A percentile compares a stretch with the other conserved stretches of the same genome.
Evolutionary conservation across 2,329 filamentous ascomycete species (phyloP).

Genomic region (Ophiostoma fasciatum): DNA sequence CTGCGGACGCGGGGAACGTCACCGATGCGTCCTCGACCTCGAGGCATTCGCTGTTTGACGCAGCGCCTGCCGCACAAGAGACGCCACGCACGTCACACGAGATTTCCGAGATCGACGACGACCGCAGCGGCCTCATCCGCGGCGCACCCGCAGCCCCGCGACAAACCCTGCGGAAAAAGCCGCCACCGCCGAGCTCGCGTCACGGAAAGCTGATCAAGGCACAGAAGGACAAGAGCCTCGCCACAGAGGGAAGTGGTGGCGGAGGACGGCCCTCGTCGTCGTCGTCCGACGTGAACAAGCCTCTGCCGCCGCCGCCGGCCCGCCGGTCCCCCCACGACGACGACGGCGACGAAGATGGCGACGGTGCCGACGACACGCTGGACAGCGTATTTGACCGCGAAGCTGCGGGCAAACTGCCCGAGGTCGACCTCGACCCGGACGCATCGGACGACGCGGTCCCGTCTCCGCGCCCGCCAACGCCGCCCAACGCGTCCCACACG

Average conservation of each 20-base stretch:
- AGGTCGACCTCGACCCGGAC: slow-evolving; percentile 19
- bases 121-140: slow-evolving; percentile 22
- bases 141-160: slow-evolving; percentile 1
- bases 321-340: slow-evolving; percentile 31
- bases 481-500: slow-evolving; percentile 21
- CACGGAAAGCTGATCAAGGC: slow-evolving; percentile 60
- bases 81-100: slow-evolving; percentile 46
- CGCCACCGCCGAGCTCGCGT: slow-evolving; percentile 59
- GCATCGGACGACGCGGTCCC: slow-evolving; percentile 16
- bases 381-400: slow-evolving; percentile 41
- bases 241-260: too few species aligned
- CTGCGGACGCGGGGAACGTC: slow-evolving; percentile 30
- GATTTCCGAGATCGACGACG: slow-evolving; percentile 34
- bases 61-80: slow-evolving; percentile 20
- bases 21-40: slow-evolving; percentile 45
- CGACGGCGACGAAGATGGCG: slow-evolving; percentile 26
- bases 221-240: slow-evolving; percentile 24
- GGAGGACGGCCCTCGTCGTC: slow-evolving; percentile 22
- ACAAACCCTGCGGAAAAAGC: slow-evolving; percentile 35
- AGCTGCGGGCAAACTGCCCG: slow-evolving; percentile 35
- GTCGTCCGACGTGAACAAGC: slow-evolving; percentile 43
- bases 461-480: slow-evolving; percentile 23
- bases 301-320: slow-evolving; percentile 39
- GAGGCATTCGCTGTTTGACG: slow-evolving; percentile 42
- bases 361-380: slow-evolving; percentile 23